Evolutionary conservation across 108 stramenopile species (phyloP), one percentile per base, ranked within the genome.

Genomic region (Conticribra weissflogii): DNA sequence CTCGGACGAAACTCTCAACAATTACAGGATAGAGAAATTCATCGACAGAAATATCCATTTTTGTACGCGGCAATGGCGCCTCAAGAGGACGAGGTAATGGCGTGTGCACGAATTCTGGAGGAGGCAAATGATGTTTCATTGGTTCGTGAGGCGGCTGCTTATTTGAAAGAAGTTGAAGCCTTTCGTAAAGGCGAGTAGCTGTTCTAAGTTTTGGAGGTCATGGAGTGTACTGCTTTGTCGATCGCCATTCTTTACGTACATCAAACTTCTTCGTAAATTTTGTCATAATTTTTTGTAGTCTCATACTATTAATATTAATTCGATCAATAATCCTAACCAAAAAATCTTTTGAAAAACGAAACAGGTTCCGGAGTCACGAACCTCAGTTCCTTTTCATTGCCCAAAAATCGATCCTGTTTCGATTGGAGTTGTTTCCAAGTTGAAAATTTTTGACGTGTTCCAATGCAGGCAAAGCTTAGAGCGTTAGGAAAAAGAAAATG

Each of bases 101-200:
- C 87, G 8, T 92, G 91, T 55, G 91, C 91, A 7, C 63, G 94
- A 14, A 85, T 85, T 24, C 63, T 95, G 52, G 94, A 92, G 49
- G 88, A 83, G 45, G 68, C 71, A 44, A 77, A 46, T 27, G 94
- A 95, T 76, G 94, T 89, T 12, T 89, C 89, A 0, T 62, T 95
- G 36, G 94, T 95, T 23, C 83, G 94, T 68, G 89, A 95, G 66
- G 94, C 94, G n/a, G 91, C 94, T 3, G 83, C 83, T 23, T 95
- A 89, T 68, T 75, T 95, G 63, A 83, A 92, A 71, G 61, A 86
- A 56, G 86, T 89, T 5, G 90, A 94, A 66, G 72, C 83, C 36
- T 67, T 63, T 74, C 47, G 45, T 23, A 50, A 21, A 36, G 47
- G 50, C 33, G 19, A 34, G 23, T 34, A 51, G 12, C n/a, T n/a